A percentile compares a stretch with the other conserved stretches of the same genome.
Conservation (phyloP, 1,284 basidiomycete genomes). For the Malassezia obtusa region DNA sequence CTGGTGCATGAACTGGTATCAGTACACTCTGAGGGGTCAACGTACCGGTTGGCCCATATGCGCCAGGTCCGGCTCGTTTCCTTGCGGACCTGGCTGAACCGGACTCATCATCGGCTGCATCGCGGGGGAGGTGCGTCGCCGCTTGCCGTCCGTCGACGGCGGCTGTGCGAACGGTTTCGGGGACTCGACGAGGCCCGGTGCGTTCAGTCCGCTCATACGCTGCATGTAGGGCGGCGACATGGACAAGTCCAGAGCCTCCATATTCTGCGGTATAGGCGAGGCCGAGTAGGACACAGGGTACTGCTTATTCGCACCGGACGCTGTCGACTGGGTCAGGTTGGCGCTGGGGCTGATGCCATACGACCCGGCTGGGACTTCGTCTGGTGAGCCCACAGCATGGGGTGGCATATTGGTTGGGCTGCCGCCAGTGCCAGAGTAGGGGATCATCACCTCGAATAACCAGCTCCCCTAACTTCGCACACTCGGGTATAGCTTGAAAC, state of each 20-base stretch:
- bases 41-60: not conserved
- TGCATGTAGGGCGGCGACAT: conserved; percentile 3
- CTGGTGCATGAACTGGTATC: not conserved
- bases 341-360: not conserved
- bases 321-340: not conserved
- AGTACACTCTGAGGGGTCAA: not conserved
- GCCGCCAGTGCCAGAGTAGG: not conserved
- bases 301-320: not conserved
- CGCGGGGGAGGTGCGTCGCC: conserved; percentile 8
- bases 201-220: not conserved
- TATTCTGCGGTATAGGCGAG: not conserved
- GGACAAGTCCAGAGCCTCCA: not conserved
- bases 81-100: not conserved
- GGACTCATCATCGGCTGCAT: not conserved
- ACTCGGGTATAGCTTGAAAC: not conserved
- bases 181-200: not conserved
- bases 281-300: not conserved
- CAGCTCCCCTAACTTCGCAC: not conserved
- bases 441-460: not conserved
- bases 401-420: not conserved
- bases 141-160: conserved; percentile 9
- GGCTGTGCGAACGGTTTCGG: not conserved
- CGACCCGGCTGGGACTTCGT: not conserved
- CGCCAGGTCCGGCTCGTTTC: not conserved
- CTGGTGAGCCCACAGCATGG: not conserved